phyloP scores from a whole-genome alignment of 768 basidiomycete genomes.

The Dendrothele bispora region DNA sequence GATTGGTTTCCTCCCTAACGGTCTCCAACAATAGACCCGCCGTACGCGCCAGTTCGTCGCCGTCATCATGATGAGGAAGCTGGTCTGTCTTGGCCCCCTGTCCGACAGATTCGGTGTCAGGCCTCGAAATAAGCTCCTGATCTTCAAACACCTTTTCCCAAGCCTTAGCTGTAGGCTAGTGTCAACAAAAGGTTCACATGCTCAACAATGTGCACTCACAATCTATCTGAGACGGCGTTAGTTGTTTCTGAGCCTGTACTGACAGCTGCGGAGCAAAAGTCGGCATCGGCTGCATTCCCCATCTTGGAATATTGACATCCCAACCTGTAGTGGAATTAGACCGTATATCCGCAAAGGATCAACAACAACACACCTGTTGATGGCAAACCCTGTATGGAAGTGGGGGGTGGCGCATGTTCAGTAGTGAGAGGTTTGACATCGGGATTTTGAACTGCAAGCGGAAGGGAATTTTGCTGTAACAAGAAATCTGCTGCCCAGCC shows the following conservation, averaged over 20 bases:
- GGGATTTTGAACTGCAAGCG: no score
- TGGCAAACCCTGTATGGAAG: not conserved
- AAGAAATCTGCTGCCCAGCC: conserved; percentile 13
- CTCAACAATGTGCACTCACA: conserved; percentile 33
- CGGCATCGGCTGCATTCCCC: not conserved
- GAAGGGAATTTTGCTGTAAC: conserved; percentile 7
- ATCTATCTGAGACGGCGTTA: conserved; percentile 31
- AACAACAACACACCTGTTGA: no score
- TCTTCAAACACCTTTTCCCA: conserved; percentile 76
- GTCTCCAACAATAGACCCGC: conserved; percentile 77
- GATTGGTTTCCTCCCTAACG: conserved; percentile 73
- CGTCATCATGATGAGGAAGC: conserved; percentile 28
- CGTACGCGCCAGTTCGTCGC: conserved; percentile 76
- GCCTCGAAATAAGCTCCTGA: conserved; percentile 28
- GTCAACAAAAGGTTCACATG: not conserved
- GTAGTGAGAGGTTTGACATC: not conserved
- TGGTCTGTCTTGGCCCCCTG: not conserved
- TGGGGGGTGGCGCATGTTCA: not conserved
- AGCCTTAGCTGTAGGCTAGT: conserved; percentile 16
- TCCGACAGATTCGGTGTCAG: conserved; percentile 8
- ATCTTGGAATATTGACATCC: not conserved
- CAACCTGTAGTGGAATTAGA: not conserved
- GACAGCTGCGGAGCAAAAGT: not conserved
- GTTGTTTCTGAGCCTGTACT: conserved; percentile 11
- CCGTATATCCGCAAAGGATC: no score